Conservation (phyloP, 768 basidiomycete species). For the Mycena maculata region DNA sequence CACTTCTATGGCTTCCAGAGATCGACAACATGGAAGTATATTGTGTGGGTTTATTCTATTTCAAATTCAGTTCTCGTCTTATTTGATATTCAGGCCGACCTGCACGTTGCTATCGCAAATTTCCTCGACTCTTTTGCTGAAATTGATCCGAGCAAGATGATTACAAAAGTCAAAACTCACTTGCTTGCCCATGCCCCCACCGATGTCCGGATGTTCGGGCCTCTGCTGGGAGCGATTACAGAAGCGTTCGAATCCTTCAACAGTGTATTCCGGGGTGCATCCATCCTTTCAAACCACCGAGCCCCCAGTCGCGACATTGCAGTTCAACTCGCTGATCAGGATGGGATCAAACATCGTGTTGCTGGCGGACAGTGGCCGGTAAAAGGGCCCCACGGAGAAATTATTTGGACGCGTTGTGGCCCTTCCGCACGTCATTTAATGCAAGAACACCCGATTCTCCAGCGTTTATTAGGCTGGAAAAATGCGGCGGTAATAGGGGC, state of each 20-base stretch:
- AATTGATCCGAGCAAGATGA: constrained; percentile 33
- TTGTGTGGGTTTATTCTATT: constrained; percentile 38
- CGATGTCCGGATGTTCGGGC: constrained; percentile 34
- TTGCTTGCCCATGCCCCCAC: constrained; percentile 25
- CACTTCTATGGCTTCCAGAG: constrained; percentile 55
- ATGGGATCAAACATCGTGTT: constrained; percentile 33
- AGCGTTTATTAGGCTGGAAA: constrained; percentile 10
- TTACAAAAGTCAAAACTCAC: constrained; percentile 35
- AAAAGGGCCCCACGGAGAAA: not conserved
- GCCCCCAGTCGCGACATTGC: constrained; percentile 45
- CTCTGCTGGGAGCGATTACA: constrained; percentile 27
- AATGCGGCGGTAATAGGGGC: not conserved
- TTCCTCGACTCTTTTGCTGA: constrained; percentile 36
- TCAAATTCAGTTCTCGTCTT: not conserved
- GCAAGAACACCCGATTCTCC: not conserved
- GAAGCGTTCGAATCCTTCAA: constrained; percentile 44
- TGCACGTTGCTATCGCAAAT: constrained; percentile 31
- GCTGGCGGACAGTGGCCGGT: constrained; percentile 33
- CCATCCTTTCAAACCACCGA: constrained; percentile 42
- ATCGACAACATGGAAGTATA: constrained; percentile 52
- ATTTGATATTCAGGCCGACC: constrained; percentile 19
- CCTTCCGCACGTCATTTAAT: constrained; percentile 5
- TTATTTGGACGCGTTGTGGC: constrained; percentile 3
- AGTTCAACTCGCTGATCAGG: constrained; percentile 17
- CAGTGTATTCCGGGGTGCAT: constrained; percentile 40